phyloP scores from a whole-genome alignment of 2,329 filamentous ascomycete species.

The Alternaria dauci region DNA sequence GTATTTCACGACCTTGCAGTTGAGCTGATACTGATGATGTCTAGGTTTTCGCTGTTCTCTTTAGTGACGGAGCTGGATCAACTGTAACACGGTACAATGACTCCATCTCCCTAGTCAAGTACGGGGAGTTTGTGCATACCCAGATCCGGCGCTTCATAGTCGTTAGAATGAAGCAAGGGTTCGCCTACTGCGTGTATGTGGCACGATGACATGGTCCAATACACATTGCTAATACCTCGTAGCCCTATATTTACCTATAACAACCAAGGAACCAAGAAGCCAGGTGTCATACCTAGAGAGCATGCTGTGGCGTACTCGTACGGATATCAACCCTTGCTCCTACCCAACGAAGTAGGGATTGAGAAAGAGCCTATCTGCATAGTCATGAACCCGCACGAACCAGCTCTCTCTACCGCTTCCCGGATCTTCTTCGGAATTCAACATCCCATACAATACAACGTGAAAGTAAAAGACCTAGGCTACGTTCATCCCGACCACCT shows the following conservation, averaged over 20 bases:
- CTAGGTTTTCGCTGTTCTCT: too few species aligned
- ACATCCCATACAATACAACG: not conserved
- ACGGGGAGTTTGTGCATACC: too few species aligned
- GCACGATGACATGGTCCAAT: accelerated
- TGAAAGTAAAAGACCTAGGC: not conserved
- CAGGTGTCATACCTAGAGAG: not conserved
- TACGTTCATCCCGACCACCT: not conserved
- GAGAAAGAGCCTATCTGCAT: not conserved
- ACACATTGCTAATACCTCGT: not conserved
- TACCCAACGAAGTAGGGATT: not conserved
- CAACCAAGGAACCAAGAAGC: not conserved
- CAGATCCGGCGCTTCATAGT: conserved; percentile 2
- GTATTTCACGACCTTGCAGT: too few species aligned
- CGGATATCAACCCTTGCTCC: not conserved
- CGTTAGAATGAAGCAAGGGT: conserved; percentile 12
- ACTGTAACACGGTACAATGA: too few species aligned
- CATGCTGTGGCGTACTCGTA: conserved; percentile 10
- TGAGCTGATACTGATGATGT: too few species aligned
- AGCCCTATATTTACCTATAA: conserved; percentile 6
- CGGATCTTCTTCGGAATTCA: not conserved
- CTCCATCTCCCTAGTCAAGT: too few species aligned
- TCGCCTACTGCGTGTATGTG: conserved; percentile 16
- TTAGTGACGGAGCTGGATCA: too few species aligned
- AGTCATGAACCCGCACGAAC: not conserved
- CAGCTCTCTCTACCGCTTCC: not conserved